Evolutionary conservation across 1,139 yeast species (phyloP).

Genomic region (Pneumocystis wakefieldiae): DNA sequence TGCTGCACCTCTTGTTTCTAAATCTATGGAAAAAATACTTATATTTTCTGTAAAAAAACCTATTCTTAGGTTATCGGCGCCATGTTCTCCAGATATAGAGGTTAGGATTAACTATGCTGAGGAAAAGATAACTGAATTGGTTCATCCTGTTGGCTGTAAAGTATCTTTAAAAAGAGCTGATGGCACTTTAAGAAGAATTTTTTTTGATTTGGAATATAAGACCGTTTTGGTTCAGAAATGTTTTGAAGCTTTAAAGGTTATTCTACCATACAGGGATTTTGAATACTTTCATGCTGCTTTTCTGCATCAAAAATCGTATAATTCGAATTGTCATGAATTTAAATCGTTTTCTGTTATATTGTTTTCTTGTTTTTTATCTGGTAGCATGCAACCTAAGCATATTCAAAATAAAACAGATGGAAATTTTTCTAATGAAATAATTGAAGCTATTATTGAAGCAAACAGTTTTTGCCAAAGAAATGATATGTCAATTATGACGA

Average conservation of each 20-base stretch:
- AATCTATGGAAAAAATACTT: background rate
- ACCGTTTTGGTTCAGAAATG: conserved; percentile 15
- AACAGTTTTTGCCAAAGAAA: conserved; percentile 17
- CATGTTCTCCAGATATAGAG: conserved; percentile 6
- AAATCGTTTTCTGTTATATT: conserved; percentile 11
- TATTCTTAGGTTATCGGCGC: conserved; percentile 3
- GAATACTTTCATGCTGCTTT: conserved; percentile 9
- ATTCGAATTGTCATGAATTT: conserved; percentile 13
- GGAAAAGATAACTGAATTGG: background rate
- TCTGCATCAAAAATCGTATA: conserved; percentile 9
- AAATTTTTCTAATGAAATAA: conserved; percentile 20
- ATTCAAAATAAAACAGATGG: conserved; percentile 51
- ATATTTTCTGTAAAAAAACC: background rate
- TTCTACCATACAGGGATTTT: conserved; percentile 13
- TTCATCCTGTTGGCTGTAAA: conserved; percentile 1
- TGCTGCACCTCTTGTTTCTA: background rate
- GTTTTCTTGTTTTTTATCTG: conserved; percentile 2
- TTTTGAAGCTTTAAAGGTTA: conserved; percentile 15
- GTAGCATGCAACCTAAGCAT: conserved; percentile 38
- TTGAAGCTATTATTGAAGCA: conserved; percentile 8
- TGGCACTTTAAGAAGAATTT: conserved; percentile 2
- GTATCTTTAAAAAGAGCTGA: background rate
- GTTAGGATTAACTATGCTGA: conserved; percentile 1
- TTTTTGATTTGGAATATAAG: conserved; percentile 13
- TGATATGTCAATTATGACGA: conserved; percentile 30